phyloP scores from a whole-genome alignment of 306 rosid genomes.

The Quercus berberidifolia region DNA sequence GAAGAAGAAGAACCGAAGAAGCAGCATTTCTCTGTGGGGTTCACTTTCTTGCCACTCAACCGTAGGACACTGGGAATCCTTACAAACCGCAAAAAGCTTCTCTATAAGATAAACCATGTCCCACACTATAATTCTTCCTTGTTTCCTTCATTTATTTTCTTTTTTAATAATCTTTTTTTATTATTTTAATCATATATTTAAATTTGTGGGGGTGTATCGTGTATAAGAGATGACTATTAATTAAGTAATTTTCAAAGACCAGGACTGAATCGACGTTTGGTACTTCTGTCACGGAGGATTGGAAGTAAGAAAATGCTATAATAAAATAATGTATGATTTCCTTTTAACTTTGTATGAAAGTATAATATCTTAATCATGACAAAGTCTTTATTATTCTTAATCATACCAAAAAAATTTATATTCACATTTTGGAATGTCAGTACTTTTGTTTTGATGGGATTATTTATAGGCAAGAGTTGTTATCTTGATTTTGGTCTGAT shows the following conservation, averaged over 20 bases:
- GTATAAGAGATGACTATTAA: background rate
- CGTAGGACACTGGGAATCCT: slow-evolving; percentile 24
- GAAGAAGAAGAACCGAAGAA: background rate
- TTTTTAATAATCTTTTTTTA: background rate
- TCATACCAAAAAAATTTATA: background rate
- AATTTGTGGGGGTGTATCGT: no score
- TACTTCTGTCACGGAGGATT: background rate
- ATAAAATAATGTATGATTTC: slow-evolving; percentile 8
- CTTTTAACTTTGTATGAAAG: slow-evolving; percentile 9
- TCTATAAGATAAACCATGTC: slow-evolving; percentile 21
- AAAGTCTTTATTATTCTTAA: background rate
- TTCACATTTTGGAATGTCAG: slow-evolving; percentile 24
- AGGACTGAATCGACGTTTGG: slow-evolving; percentile 6
- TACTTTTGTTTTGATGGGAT: slow-evolving; percentile 22
- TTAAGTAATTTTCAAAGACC: background rate
- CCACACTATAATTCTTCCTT: background rate
- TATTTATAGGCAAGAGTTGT: background rate
- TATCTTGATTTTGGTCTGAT: slow-evolving; percentile 14
- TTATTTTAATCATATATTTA: background rate
- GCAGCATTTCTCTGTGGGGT: background rate
- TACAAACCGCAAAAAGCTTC: slow-evolving; percentile 15
- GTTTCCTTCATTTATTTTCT: background rate
- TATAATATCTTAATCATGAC: background rate
- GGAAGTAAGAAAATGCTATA: background rate
- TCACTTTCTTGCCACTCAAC: slow-evolving; percentile 15